Percentiles rank a stretch among this genome's conserved stretches.
phyloP scores from a whole-genome alignment of 2,329 filamentous ascomycete species.

The Teratosphaeria viscida region DNA sequence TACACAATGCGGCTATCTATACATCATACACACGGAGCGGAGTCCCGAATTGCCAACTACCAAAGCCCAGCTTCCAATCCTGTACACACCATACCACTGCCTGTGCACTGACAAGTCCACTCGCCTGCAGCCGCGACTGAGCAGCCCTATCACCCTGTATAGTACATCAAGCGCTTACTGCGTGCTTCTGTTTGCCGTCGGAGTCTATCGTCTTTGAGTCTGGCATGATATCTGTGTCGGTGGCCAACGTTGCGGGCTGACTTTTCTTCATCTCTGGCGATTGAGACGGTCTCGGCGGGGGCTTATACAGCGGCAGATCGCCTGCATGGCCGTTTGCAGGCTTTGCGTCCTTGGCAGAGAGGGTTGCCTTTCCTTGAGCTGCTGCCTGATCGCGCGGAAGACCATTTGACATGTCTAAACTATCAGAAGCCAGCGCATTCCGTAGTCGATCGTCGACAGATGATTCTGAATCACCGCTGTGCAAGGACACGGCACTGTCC shows the following conservation, averaged over 20 bases:
- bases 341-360: conserved; percentile 1
- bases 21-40: not conserved
- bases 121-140: not conserved
- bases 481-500: conserved; percentile 21
- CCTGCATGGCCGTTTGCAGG: not conserved
- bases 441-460: conserved; percentile 5
- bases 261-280: conserved; percentile 19
- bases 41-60: not conserved
- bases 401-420: not conserved
- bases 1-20: not conserved
- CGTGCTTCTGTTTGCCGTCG: not conserved
- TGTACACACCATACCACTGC: not conserved
- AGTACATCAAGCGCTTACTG: not conserved
- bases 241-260: conserved; percentile 8
- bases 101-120: not conserved
- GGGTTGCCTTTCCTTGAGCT: conserved; percentile 1
- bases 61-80: not conserved
- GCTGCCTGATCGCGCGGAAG: not conserved
- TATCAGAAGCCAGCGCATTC: conserved; percentile 2
- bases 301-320: conserved; percentile 19
- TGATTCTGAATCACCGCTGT: conserved; percentile 9
- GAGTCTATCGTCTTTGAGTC: not conserved
- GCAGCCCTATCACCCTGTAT: not conserved
- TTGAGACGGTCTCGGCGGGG: conserved; percentile 17
- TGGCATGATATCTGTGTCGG: not conserved